phyloP scores from a whole-genome alignment of 2,329 filamentous ascomycete species.

The Hawksworthiomyces lignivorus region DNA sequence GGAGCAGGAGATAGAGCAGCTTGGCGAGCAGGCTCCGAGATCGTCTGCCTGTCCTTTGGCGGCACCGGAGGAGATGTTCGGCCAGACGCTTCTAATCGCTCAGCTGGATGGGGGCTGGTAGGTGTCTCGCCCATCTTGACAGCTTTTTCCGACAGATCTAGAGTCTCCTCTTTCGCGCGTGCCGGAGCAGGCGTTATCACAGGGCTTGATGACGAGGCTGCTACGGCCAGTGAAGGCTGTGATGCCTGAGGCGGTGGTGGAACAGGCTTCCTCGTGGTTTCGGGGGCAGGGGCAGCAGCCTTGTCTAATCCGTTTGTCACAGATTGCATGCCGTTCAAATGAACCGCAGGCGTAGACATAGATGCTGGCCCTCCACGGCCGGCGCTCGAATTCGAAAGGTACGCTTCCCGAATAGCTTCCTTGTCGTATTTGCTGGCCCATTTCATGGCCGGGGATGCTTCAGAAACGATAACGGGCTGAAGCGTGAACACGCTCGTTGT shows the following conservation, averaged over 20 bases:
- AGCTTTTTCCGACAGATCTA: conserved; percentile 28
- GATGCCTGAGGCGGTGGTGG: background rate
- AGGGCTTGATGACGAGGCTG: background rate
- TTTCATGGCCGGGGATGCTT: conserved; percentile 89
- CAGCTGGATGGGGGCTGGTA: conserved; percentile 27
- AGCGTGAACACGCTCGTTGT: conserved; percentile 86
- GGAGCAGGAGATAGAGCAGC: conserved; percentile 33
- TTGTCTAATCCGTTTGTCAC: background rate
- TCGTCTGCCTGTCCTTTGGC: conserved; percentile 28
- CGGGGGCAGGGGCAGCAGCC: background rate
- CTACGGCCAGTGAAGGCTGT: background rate
- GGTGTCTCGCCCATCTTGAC: conserved; percentile 21
- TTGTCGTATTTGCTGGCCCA: conserved; percentile 97
- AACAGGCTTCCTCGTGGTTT: conserved; percentile 5
- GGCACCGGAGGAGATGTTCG: conserved; percentile 26
- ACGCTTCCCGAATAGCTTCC: conserved; percentile 75
- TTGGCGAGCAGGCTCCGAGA: conserved; percentile 27
- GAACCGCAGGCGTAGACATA: conserved; percentile 8
- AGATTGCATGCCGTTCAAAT: conserved; percentile 9
- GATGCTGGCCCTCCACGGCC: conserved; percentile 49
- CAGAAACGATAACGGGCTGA: conserved; percentile 74
- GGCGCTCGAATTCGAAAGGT: conserved; percentile 65
- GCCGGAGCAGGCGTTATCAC: conserved; percentile 1
- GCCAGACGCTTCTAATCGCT: conserved; percentile 1
- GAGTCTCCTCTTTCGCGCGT: background rate